Conservation (phyloP, 306 rosid genomes). For the Adenanthera pavonina region DNA sequence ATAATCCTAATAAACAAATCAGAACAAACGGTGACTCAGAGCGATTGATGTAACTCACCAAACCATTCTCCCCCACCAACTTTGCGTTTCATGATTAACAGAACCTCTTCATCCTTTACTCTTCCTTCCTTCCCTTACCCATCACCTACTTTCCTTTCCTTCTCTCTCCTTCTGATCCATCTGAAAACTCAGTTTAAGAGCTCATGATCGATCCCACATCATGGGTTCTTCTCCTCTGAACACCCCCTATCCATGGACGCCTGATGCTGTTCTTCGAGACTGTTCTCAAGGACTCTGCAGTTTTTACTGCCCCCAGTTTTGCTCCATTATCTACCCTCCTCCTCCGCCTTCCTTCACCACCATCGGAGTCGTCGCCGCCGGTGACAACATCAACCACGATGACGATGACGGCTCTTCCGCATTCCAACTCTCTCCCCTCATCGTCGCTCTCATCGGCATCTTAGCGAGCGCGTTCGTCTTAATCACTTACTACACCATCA, state of each 20-base stretch:
- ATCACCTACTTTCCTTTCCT: slow-evolving; percentile 2
- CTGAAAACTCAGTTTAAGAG: not conserved
- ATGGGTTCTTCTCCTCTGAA: slow-evolving; percentile 48
- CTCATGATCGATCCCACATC: not conserved
- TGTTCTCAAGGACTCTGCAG: slow-evolving; percentile 78
- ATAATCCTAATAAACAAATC: not conserved
- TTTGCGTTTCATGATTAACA: not conserved
- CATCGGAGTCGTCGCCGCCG: not conserved
- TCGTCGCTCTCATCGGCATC: slow-evolving; percentile 75
- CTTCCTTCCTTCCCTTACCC: not conserved
- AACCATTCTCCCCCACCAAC: not conserved
- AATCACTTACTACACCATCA: slow-evolving; percentile 64
- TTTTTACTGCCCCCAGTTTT: slow-evolving; percentile 84
- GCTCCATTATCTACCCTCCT: slow-evolving; percentile 69
- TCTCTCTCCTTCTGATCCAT: not conserved
- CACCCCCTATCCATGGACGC: slow-evolving; percentile 52
- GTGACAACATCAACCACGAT: too few species aligned
- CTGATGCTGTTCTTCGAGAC: slow-evolving; percentile 50
- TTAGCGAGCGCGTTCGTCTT: slow-evolving; percentile 67
- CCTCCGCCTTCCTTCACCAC: slow-evolving; percentile 61
- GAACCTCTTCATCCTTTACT: not conserved
- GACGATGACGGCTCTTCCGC: slow-evolving; percentile 6
- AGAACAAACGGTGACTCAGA: not conserved
- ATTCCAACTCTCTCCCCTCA: slow-evolving; percentile 65
- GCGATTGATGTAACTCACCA: not conserved